Conservation (phyloP, 768 basidiomycete species). For the Amanita jacksonii region DNA sequence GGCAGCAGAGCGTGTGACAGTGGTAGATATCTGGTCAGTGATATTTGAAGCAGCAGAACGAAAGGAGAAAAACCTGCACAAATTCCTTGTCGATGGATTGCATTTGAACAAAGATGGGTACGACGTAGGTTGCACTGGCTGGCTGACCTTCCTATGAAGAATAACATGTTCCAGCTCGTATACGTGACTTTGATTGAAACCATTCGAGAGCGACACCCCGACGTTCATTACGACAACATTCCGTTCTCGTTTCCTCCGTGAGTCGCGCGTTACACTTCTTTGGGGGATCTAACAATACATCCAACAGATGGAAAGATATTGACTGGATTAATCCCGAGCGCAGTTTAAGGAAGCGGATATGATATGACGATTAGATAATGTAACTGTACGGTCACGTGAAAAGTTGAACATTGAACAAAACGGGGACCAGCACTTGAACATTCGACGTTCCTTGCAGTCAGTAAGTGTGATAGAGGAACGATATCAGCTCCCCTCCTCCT, state of each 20-base stretch:
- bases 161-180: conserved; percentile 37
- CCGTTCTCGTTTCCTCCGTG: conserved; percentile 51
- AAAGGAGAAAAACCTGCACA: conserved; percentile 40
- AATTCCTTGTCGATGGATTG: conserved; percentile 64
- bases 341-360: background rate
- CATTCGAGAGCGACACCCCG: conserved; percentile 51
- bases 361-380: too few relatives aligned
- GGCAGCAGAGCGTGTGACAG: conserved; percentile 39
- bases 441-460: background rate
- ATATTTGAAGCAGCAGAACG: conserved; percentile 70
- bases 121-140: conserved; percentile 33
- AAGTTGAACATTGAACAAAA: conserved; percentile 40
- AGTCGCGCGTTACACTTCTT: conserved; percentile 20
- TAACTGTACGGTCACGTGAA: conserved; percentile 41
- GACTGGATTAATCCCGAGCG: conserved; percentile 16
- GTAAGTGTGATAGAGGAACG: conserved; percentile 4
- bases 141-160: background rate
- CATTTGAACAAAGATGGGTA: conserved; percentile 76
- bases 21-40: conserved; percentile 66
- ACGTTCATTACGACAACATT: conserved; percentile 58
- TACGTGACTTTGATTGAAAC: conserved; percentile 52
- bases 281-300: conserved; percentile 6
- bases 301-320: conserved; percentile 17
- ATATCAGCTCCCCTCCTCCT: conserved; percentile 9
- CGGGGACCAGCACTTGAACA: background rate